phyloP scores from a whole-genome alignment of 2,329 filamentous ascomycete species.

The Venturia pyrina region DNA sequence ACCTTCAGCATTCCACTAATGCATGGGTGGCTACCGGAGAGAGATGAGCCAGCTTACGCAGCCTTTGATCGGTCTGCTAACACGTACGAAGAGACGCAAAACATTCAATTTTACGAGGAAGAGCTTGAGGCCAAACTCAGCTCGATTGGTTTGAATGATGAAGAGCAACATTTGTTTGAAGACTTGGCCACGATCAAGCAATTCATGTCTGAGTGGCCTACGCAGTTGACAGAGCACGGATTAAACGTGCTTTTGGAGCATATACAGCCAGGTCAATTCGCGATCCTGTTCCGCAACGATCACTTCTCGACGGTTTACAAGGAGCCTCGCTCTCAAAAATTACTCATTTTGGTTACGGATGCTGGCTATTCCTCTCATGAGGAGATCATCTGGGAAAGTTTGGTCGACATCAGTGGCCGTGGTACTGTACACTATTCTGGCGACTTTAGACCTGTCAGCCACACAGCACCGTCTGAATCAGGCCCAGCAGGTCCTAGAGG shows the following conservation, averaged over 20 bases:
- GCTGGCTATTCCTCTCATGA: constrained; percentile 79
- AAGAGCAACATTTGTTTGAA: constrained; percentile 71
- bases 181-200: constrained; percentile 77
- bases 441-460: constrained; percentile 78
- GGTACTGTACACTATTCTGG: constrained; percentile 77
- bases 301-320: constrained; percentile 93
- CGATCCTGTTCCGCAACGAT: constrained; percentile 92
- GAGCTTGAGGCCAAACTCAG: constrained; percentile 74
- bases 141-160: constrained; percentile 49
- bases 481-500: constrained; percentile 14
- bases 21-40: constrained; percentile 82
- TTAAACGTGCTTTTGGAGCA: constrained; percentile 62
- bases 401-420: constrained; percentile 80
- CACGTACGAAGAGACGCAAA: constrained; percentile 87
- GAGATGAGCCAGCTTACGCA: constrained; percentile 52
- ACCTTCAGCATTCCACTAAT: constrained; percentile 82
- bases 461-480: constrained; percentile 27
- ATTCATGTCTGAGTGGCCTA: constrained; percentile 71
- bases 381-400: constrained; percentile 91
- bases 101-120: constrained; percentile 78
- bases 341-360: constrained; percentile 84
- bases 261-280: constrained; percentile 67
- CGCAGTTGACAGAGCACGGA: constrained; percentile 77
- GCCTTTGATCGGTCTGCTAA: constrained; percentile 66
- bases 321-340: constrained; percentile 63